Percentiles rank a stretch among this genome's conserved stretches.
phyloP scores from a whole-genome alignment of 2,329 filamentous ascomycete species.

The Fusarium oligoseptatum region DNA sequence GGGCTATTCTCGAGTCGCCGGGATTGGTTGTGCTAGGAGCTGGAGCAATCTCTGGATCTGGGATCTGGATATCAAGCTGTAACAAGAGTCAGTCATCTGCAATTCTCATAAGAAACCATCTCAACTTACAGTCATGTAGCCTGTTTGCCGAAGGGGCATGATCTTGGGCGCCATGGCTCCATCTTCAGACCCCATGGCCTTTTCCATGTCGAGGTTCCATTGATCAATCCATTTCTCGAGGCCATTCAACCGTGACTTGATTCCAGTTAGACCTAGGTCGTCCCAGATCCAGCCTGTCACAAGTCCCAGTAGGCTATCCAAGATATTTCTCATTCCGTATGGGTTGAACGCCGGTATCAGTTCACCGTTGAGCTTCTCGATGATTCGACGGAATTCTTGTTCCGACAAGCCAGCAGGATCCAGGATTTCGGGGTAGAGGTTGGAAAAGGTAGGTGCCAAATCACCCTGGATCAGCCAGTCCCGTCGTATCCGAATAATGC shows the following conservation, averaged over 20 bases:
- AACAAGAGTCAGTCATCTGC: conserved; percentile 17
- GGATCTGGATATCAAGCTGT: conserved; percentile 84
- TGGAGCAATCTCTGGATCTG: conserved; percentile 78
- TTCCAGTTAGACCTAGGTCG: conserved; percentile 81
- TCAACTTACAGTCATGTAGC: conserved; percentile 82
- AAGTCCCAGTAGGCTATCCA: conserved; percentile 84
- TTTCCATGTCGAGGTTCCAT: conserved; percentile 84
- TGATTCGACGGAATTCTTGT: conserved; percentile 84
- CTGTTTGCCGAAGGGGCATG: conserved; percentile 83
- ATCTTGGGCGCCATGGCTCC: conserved; percentile 73
- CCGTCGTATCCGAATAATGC: conserved; percentile 90
- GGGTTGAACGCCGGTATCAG: conserved; percentile 85
- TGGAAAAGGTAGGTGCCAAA: conserved; percentile 91
- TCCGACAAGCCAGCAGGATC: conserved; percentile 86
- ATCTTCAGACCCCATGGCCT: conserved; percentile 64
- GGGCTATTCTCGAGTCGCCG: conserved; percentile 52
- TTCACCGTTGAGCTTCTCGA: conserved; percentile 85
- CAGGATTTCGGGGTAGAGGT: conserved; percentile 95
- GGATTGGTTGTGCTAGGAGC: conserved; percentile 59
- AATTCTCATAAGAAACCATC: neutral
- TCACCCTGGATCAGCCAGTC: conserved; percentile 95
- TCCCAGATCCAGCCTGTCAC: conserved; percentile 97
- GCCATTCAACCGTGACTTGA: conserved; percentile 77
- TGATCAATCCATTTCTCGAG: conserved; percentile 87
- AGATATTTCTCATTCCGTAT: conserved; percentile 78